Base-by-base conservation (phyloP, 441 rosid genomes). In the Croton laevigatus region DNA sequence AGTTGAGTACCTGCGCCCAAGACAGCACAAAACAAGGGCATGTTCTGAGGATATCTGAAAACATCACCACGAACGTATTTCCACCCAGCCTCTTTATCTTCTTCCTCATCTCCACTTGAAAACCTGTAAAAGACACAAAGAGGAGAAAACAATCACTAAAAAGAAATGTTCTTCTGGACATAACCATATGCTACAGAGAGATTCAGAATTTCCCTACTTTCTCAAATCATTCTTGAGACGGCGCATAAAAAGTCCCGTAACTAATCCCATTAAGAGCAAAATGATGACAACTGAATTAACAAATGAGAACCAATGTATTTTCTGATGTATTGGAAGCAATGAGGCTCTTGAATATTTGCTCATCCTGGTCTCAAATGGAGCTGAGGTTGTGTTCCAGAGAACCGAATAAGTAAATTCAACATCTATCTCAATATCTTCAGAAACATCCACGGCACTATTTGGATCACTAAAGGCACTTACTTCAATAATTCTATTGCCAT, bases 1-100 rank as follows among this genome's bases (percentile, higher is more conserved):
- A 91, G 77, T 78, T 94, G 98, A 78, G 86, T 81, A 59, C 98
- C 97, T 19, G 81, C 66, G 59, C 97, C 98, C 76, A 94, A 71
- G 76, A 87, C 74, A 48, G 93, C 94, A 72, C 83, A 87, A 59
- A 94, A 89, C 84, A 90, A 79, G 59, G 94, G 65, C 78, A 88
- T 71, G 68, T 90, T 85, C 51, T 22, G 81, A 60, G 97, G 97
- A 57, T 53, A 70, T 79, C 90, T 74, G 69, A 94, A 90, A 54
- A 88, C 97, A 62, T 91, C 97, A 37, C 87, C 87, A 66, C 85
- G 93, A 71, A 90, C 44, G 71, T 86, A 83, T 80, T 88, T 94
- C 97, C 93, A 86, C 34, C 89, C 88, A 55, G 85, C 87, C 71
- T 90, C 98, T 68, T 75, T 86, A 71, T 83, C 88, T 52, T 91